Evolutionary conservation across 495 filamentous ascomycete species (phyloP).

Genomic region (Neurospora sublineolata): DNA sequence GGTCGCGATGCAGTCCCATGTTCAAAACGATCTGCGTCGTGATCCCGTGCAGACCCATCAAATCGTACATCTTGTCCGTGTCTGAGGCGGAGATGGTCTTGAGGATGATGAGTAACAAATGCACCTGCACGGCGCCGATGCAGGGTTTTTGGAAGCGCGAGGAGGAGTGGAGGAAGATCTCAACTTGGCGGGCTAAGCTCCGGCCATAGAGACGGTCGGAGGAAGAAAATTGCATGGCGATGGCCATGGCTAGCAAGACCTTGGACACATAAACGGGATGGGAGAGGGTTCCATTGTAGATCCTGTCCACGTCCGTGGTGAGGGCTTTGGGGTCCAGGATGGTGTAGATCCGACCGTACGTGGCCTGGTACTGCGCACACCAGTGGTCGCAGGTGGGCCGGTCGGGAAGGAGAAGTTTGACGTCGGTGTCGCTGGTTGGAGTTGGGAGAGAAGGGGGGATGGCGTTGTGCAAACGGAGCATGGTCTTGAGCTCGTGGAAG

Average conservation of each 20-base stretch:
- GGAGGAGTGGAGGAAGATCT: conserved; percentile 7
- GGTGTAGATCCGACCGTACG: conserved; percentile 12
- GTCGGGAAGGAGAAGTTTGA: conserved; percentile 8
- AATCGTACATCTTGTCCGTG: conserved; percentile 14
- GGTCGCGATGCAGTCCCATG: conserved; percentile 15
- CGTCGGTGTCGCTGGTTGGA: not conserved
- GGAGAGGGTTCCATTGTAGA: conserved; percentile 4
- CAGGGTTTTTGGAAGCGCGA: conserved; percentile 13
- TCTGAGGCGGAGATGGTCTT: conserved; percentile 14
- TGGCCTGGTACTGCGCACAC: conserved; percentile 5
- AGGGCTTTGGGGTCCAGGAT: conserved; percentile 9
- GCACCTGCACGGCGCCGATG: conserved; percentile 12
- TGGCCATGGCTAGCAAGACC: conserved; percentile 6
- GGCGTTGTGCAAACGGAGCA: conserved; percentile 1
- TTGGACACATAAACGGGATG: conserved; percentile 8
- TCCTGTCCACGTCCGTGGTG: conserved; percentile 1
- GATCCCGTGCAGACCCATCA: conserved; percentile 9
- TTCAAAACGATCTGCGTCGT: conserved; percentile 9
- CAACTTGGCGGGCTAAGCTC: conserved; percentile 6
- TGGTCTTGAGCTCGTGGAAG: conserved; percentile 10
- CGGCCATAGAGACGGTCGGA: conserved; percentile 6
- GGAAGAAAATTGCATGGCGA: conserved; percentile 12
- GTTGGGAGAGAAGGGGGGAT: not conserved
- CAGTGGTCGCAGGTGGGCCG: conserved; percentile 6
- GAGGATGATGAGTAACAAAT: conserved; percentile 6